phyloP scores from a whole-genome alignment of 1,139 yeast species.

The Kodamaea derodonti region DNA sequence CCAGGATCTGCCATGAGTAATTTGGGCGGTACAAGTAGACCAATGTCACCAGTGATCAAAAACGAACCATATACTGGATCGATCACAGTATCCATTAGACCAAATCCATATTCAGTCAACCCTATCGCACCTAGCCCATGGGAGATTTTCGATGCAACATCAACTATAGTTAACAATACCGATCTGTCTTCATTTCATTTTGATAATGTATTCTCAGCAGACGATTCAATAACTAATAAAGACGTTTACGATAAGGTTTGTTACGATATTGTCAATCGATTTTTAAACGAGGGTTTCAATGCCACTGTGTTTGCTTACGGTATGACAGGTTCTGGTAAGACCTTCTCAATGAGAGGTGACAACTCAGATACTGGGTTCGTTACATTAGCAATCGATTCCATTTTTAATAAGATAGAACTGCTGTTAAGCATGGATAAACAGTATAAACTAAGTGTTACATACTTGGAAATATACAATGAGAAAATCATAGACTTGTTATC shows the following conservation, averaged over 20 bases:
- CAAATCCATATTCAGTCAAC: constrained; percentile 42
- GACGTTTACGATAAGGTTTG: constrained; percentile 64
- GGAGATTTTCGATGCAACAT: constrained; percentile 38
- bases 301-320: constrained; percentile 93
- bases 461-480: constrained; percentile 89
- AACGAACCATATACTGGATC: constrained; percentile 47
- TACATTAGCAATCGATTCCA: constrained; percentile 64
- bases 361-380: constrained; percentile 71
- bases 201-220: constrained; percentile 70
- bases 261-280: constrained; percentile 56
- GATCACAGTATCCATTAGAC: constrained; percentile 51
- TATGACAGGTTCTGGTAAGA: constrained; percentile 95
- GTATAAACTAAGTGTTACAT: constrained; percentile 56
- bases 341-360: constrained; percentile 84
- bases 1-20: constrained; percentile 39
- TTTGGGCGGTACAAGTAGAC: constrained; percentile 21
- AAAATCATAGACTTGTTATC: constrained; percentile 68
- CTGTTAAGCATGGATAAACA: constrained; percentile 14
- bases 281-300: constrained; percentile 70
- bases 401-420: constrained; percentile 47
- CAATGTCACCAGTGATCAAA: constrained; percentile 35
- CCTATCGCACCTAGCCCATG: constrained; percentile 30
- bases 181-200: constrained; percentile 58
- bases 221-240: constrained; percentile 40
- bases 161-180: constrained; percentile 45